Evolutionary conservation across 2,329 filamentous ascomycete genomes (phyloP), one percentile per base, ranked within the genome.

Genomic region (Paraconiothyrium brasiliense): DNA sequence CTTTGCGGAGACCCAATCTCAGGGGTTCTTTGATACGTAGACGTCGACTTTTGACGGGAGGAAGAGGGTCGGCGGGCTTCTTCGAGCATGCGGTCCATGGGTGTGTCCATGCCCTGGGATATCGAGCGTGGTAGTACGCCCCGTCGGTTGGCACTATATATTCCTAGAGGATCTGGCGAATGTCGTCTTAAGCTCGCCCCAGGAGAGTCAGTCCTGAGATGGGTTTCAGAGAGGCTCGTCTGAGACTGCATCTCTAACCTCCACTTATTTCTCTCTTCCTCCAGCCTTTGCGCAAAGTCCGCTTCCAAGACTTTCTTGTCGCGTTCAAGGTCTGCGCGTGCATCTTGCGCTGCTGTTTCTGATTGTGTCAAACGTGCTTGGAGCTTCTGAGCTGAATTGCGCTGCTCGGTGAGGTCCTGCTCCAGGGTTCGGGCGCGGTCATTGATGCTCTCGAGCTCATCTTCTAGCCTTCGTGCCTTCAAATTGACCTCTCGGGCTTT

Each of bases 401-500:
- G 87, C 58, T 88, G 86, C 24, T 85, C 81, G 14, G 85, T 82
- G 2, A 92, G 80, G 60, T 93, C 89, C 63, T 87, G 84, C 60
- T 90, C 87, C 8, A 90, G 83, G 16, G 81, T 84, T n/a, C 87
- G 84, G n/a, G 90, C 83, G 58, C 87, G 86, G 41, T 84, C 89
- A 70, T 84, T 87, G 64, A 87, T 82, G 55, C 87, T 86, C 71
- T 97, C 93, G 6, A 97, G 80, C 67, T 98, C 93, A 67, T 97
- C 92, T 76, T 97, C 93, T 24, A 91, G 82, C 57, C 85, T 87
- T 69, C 92, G 87, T 11, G 83, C 82, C 76, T 87, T 91, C 16
- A 85, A 80, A 57, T 91, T 91, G 86, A 90, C 85, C 79, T 99
- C 95, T 64, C 95, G 87, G 57, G 93, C 91, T 80, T 96, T 98